Percentiles rank a stretch among this genome's conserved stretches.
phyloP scores from a whole-genome alignment of 1,139 yeast species.

The Saccharomyces hybrid region DNA sequence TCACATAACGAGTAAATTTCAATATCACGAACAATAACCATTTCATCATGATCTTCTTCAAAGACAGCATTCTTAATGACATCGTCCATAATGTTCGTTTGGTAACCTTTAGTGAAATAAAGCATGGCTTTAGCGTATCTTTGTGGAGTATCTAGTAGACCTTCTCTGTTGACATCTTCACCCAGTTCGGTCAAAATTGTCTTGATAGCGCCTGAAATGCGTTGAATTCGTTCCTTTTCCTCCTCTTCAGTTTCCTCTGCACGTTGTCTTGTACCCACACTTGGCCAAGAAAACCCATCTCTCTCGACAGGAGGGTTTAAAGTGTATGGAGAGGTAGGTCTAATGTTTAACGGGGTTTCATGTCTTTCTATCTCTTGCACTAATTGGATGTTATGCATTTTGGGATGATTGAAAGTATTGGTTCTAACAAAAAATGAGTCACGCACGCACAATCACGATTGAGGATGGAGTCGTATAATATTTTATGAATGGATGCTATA shows the following conservation, averaged over 20 bases:
- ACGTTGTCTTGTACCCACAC: slow-evolving; percentile 73
- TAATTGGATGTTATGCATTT: slow-evolving; percentile 6
- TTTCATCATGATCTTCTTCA: slow-evolving; percentile 97
- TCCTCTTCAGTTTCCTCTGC: slow-evolving; percentile 62
- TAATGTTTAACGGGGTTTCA: slow-evolving; percentile 50
- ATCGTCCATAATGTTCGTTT: slow-evolving; percentile 72
- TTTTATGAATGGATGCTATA: neutral
- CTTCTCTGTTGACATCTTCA: slow-evolving; percentile 84
- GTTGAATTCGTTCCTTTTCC: slow-evolving; percentile 48
- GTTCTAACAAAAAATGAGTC: neutral
- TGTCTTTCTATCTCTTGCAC: slow-evolving; percentile 15
- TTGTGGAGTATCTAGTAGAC: slow-evolving; percentile 88
- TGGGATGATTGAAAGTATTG: neutral
- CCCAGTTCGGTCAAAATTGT: slow-evolving; percentile 81
- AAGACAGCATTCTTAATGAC: slow-evolving; percentile 93
- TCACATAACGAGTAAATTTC: slow-evolving; percentile 90
- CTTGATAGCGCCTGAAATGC: slow-evolving; percentile 81
- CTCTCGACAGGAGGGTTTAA: slow-evolving; percentile 77
- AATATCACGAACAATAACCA: slow-evolving; percentile 95
- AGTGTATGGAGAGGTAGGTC: slow-evolving; percentile 80
- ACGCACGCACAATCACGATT: neutral
- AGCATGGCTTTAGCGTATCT: slow-evolving; percentile 95
- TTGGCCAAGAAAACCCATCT: slow-evolving; percentile 93
- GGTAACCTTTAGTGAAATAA: slow-evolving; percentile 92
- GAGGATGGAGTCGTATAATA: neutral